Conservation (phyloP, 2,329 filamentous ascomycete species). For the Arthrobotrys entomopaga region DNA sequence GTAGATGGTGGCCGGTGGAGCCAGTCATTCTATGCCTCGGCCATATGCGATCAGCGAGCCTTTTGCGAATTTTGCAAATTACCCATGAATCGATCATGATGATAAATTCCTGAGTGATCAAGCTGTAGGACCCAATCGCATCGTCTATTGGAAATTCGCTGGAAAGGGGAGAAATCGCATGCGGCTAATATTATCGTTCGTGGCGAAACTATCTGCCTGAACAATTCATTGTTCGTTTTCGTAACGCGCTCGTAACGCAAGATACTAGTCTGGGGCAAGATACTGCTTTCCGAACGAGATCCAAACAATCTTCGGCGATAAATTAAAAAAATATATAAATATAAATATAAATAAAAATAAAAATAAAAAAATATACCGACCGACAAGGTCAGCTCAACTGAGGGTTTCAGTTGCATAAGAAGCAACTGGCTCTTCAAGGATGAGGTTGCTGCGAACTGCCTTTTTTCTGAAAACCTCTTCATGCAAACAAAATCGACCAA, state of each 20-base stretch:
- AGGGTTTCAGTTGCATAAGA: slow-evolving; percentile 42
- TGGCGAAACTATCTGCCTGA: no score
- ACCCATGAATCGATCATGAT: neutral
- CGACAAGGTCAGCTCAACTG: slow-evolving; percentile 21
- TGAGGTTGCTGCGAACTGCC: slow-evolving; percentile 27
- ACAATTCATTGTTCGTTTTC: neutral
- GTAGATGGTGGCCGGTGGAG: no score
- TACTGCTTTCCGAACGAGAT: slow-evolving; percentile 18
- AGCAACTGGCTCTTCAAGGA: slow-evolving; percentile 11
- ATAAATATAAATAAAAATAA: no score
- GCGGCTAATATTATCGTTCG: no score
- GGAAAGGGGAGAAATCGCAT: no score
- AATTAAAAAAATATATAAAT: no score
- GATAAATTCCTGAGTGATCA: no score
- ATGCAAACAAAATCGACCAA: slow-evolving; percentile 19
- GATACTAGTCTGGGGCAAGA: neutral
- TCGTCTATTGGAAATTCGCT: no score
- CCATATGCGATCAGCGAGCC: slow-evolving; percentile 18
- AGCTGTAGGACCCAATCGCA: no score
- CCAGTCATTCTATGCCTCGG: slow-evolving; percentile 18
- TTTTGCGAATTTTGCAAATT: no score
- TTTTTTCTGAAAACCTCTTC: slow-evolving; percentile 24
- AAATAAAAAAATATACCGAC: slow-evolving; percentile 9
- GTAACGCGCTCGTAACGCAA: slow-evolving; percentile 27
- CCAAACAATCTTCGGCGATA: slow-evolving; percentile 29